Evolutionary conservation across 371 early-diverging fungal species (phyloP).

Genomic region (Mortierella sp.): DNA sequence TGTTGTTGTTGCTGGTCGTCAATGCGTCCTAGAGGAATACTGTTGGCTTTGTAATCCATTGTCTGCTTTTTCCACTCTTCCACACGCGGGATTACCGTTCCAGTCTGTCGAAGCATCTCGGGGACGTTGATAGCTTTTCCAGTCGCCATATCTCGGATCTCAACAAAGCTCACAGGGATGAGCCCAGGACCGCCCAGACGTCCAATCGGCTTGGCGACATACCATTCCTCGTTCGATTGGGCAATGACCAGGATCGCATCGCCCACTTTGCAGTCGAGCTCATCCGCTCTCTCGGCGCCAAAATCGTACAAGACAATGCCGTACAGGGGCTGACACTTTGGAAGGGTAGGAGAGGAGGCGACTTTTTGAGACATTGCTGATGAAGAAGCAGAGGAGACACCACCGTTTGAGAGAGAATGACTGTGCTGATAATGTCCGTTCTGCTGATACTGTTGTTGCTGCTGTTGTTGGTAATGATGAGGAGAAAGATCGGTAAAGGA

Average conservation of each 20-base stretch:
- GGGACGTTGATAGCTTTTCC: conserved; percentile 72
- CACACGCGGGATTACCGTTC: conserved; percentile 72
- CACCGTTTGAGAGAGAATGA: conserved; percentile 22
- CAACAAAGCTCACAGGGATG: conserved; percentile 85
- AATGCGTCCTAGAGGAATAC: conserved; percentile 64
- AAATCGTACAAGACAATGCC: conserved; percentile 86
- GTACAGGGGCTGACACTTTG: conserved; percentile 67
- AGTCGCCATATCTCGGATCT: conserved; percentile 77
- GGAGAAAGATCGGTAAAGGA: conserved; percentile 36
- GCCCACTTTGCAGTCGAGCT: conserved; percentile 79
- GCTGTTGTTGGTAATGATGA: conserved; percentile 22
- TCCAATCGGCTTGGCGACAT: conserved; percentile 82
- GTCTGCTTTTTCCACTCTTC: conserved; percentile 83
- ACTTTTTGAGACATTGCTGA: conserved; percentile 26
- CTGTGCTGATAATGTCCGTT: conserved; percentile 16
- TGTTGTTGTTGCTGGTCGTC: conserved; percentile 31
- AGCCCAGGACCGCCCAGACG: conserved; percentile 80
- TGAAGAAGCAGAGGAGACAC: conserved; percentile 11
- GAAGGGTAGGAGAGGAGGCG: conserved; percentile 17
- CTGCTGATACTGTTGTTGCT: conserved; percentile 26
- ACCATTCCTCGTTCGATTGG: conserved; percentile 86
- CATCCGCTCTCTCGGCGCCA: conserved; percentile 81
- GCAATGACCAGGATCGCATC: conserved; percentile 86
- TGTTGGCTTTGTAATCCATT: conserved; percentile 71
- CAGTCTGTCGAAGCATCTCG: conserved; percentile 64